Percentiles rank a stretch among this genome's conserved stretches.
These are phyloP conservation scores for Actinomortierella ambigua DNA, from an alignment of 371 early-diverging fungal species.

Conservation along the genomic window DNA sequence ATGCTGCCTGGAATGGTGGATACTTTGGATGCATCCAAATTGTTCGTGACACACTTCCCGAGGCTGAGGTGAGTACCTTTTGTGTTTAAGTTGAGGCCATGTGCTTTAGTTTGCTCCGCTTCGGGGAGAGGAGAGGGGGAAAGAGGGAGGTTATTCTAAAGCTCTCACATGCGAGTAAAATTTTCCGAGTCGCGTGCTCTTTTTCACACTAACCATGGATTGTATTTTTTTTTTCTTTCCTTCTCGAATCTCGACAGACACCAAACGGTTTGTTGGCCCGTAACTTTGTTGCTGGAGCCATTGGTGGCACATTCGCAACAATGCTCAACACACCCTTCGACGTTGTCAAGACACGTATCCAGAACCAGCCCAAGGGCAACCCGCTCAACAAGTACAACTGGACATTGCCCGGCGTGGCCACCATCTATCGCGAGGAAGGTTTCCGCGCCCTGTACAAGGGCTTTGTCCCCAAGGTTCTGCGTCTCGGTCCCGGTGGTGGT, in stretches of 20 bases:
- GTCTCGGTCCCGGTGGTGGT: conserved; percentile 94
- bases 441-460: conserved; percentile 93
- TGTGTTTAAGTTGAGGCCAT: too few species aligned
- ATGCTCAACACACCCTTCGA: conserved; percentile 96
- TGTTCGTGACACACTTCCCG: conserved; percentile 74
- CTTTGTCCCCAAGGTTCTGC: conserved; percentile 95
- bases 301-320: conserved; percentile 96
- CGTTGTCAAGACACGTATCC: conserved; percentile 97
- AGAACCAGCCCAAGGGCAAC: conserved; percentile 75
- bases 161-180: too few species aligned
- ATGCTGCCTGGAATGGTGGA: conserved; percentile 93
- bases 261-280: conserved; percentile 70
- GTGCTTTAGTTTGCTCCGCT: too few species aligned
- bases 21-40: conserved; percentile 92
- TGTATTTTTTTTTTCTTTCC: background rate
- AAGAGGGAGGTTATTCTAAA: too few species aligned
- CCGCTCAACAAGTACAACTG: conserved; percentile 81
- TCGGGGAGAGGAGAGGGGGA: too few species aligned
- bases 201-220: too few species aligned
- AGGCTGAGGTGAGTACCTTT: conserved; percentile 68
- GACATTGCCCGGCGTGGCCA: conserved; percentile 83
- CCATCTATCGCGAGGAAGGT: conserved; percentile 94
- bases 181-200: too few species aligned
- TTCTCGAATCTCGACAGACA: conserved; percentile 14
- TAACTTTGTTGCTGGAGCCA: conserved; percentile 93